These are phyloP conservation scores for Amniculicola lignicola DNA, from an alignment of 495 filamentous ascomycete genomes.

Conservation along the genomic window DNA sequence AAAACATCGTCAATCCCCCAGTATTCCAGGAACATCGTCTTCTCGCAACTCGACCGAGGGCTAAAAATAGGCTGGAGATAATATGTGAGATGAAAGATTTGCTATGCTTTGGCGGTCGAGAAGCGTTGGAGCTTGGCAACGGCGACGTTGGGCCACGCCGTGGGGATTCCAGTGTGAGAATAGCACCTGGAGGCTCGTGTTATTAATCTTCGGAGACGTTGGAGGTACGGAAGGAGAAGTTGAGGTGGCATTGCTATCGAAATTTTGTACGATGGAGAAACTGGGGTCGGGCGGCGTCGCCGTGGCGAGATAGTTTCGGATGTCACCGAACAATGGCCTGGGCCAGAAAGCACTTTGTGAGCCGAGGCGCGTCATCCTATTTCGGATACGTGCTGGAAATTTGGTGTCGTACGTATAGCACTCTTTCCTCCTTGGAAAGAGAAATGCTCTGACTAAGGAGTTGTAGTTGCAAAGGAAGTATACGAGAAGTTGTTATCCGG, in stretches of 20 bases:
- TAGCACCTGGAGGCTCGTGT: not conserved
- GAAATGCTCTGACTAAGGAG: too few relatives aligned
- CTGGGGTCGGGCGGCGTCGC: not conserved
- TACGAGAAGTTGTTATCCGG: too few relatives aligned
- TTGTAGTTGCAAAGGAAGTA: too few relatives aligned
- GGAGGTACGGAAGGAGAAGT: too few relatives aligned
- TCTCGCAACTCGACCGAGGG: not conserved
- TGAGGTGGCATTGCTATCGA: not conserved
- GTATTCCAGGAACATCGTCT: not conserved
- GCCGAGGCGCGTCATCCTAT: too few relatives aligned
- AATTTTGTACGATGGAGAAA: not conserved
- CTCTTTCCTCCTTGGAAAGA: not conserved
- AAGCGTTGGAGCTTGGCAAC: not conserved
- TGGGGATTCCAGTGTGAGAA: not conserved
- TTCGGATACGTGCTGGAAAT: not conserved
- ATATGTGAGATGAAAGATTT: not conserved
- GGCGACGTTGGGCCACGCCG: not conserved
- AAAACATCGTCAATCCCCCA: not conserved
- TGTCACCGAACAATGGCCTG: too few relatives aligned
- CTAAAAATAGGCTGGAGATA: not conserved
- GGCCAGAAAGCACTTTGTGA: too few relatives aligned
- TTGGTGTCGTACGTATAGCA: not conserved
- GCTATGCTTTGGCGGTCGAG: not conserved
- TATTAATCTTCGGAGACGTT: not conserved
- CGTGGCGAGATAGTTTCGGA: too few relatives aligned